Conservation (phyloP, 805 yeast species). For the Saccharomyces paradoxus region DNA sequence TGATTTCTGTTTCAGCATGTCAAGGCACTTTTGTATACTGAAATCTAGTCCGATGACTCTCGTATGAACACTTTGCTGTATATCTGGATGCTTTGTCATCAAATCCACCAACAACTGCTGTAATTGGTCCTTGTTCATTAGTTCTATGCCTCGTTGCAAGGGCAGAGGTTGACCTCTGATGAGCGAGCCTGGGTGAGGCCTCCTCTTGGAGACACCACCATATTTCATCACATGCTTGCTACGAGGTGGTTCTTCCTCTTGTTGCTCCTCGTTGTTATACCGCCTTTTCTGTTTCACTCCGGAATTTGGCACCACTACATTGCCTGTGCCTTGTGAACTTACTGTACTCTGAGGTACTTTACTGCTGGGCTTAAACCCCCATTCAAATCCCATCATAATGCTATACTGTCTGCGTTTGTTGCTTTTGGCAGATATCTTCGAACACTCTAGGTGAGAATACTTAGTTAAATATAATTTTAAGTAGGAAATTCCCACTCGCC, state of each 20-base stretch:
- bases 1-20: conserved; percentile 17
- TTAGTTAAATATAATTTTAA: background rate
- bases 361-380: conserved; percentile 12
- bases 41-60: conserved; percentile 12
- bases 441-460: background rate
- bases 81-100: conserved; percentile 21
- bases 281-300: background rate
- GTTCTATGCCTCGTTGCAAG: conserved; percentile 26
- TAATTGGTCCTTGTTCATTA: conserved; percentile 26
- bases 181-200: conserved; percentile 8
- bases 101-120: conserved; percentile 17
- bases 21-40: conserved; percentile 18
- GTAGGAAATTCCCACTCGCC: background rate
- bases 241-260: background rate
- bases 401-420: background rate
- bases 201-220: conserved; percentile 13
- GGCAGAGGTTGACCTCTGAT: conserved; percentile 29
- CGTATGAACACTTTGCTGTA: conserved; percentile 14
- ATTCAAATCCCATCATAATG: conserved; percentile 11
- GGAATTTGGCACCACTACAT: background rate
- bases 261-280: background rate
- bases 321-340: conserved; percentile 1
- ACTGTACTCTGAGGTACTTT: background rate
- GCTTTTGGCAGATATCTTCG: background rate
- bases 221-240: background rate